Evolutionary conservation across 768 basidiomycete species (phyloP).

Genomic region (Pleurotus sapidus): DNA sequence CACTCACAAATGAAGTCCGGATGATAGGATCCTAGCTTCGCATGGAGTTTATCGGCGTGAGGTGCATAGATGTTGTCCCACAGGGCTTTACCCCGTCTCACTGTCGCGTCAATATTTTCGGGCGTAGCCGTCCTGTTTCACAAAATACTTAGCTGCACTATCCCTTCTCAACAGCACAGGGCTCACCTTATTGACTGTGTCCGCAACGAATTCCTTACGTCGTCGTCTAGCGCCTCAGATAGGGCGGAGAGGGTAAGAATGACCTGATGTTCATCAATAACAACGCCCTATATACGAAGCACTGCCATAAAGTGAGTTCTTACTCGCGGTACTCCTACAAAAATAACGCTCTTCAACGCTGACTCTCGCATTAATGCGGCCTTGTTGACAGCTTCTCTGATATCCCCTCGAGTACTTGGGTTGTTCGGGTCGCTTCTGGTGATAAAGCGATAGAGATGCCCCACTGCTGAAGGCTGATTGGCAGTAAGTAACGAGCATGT

Average conservation of each 20-base stretch:
- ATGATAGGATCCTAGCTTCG: constrained; percentile 85
- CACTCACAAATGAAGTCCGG: constrained; percentile 91
- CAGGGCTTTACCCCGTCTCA: constrained; percentile 64
- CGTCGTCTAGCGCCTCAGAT: constrained; percentile 74
- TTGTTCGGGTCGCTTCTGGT: constrained; percentile 43
- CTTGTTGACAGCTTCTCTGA: constrained; percentile 60
- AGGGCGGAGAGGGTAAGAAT: constrained; percentile 81
- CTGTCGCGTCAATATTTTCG: constrained; percentile 66
- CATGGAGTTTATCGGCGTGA: constrained; percentile 84
- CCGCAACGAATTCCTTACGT: constrained; percentile 72
- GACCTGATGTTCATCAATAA: constrained; percentile 39
- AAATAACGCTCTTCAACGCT: constrained; percentile 85
- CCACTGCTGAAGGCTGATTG: constrained; percentile 78
- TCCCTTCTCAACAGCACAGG: constrained; percentile 13
- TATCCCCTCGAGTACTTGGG: constrained; percentile 36
- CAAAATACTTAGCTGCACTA: constrained; percentile 7
- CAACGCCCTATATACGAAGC: background rate
- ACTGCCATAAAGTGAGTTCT: constrained; percentile 22
- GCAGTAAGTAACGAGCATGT: constrained; percentile 82
- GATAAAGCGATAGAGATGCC: constrained; percentile 78
- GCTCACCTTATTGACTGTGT: constrained; percentile 64
- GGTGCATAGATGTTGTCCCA: constrained; percentile 91
- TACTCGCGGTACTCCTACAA: constrained; percentile 84
- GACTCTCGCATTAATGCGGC: constrained; percentile 89
- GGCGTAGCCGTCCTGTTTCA: constrained; percentile 50